Base-by-base conservation (phyloP, 1,284 basidiomycete genomes). In the Phlebopus sp. region DNA sequence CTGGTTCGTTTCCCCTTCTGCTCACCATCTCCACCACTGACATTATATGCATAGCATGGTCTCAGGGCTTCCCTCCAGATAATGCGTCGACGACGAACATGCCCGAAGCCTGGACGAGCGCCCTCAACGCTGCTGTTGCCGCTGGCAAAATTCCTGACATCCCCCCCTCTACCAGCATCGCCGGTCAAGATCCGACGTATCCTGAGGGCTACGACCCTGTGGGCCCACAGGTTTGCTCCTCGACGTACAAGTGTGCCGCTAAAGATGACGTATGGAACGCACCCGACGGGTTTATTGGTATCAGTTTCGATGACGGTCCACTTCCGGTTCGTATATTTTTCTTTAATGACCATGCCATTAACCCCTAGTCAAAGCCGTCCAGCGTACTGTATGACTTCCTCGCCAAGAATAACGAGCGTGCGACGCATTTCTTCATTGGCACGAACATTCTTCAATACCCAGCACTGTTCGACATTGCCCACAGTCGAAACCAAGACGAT, bases 391-490 rank as follows among this genome's bases (percentile, higher is more conserved):
- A 80, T 61, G 46, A 67, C 9, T 91, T 89, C 63, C 70, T 92
- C 42, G 54, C 74, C 52, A 46, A 69, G n/a, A 75, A 90, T 49
- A 76, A 82, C 45, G 65, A 81, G 48, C 74, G 63, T 7, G 79
- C 82, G 2, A 93, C 90, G 1, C 90, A 92, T 64, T 93, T 92
- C 63, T 78, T 90, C 71, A 92, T 94, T 56, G 91, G 91, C 23
- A 58, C 72, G 27, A 84, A 90, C 59, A 86, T 93, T 53, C 59
- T 84, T 27, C 49, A 66, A 42, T 71, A 85, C 62, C 76, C 80
- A 8, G 62, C 73, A 21, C 58, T 75, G 40, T 88, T 92, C 66
- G 51, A 68, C 46, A 58, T 64, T 11, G 79, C 80, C 2, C 82
- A 78, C 58, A 63, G 71, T 37, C 59, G 74, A 19, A 72, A 73